phyloP scores from a whole-genome alignment of 352 stramenopile species.

The Pythium folliculosum region DNA sequence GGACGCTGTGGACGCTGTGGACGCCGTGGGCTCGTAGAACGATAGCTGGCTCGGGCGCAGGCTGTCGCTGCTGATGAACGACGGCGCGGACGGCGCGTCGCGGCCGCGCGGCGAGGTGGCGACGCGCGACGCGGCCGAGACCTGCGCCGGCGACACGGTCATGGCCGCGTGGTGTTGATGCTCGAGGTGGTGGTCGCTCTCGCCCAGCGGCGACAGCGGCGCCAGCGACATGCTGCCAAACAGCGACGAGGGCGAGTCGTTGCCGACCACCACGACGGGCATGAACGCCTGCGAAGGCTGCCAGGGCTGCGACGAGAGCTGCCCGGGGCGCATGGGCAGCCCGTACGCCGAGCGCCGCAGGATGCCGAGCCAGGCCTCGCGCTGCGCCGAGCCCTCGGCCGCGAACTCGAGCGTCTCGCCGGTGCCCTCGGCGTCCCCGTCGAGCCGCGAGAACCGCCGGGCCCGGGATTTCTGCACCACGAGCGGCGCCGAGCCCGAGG shows the following conservation, averaged over 20 bases:
- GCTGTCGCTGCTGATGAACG: conserved; percentile 19
- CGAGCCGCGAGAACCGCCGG: conserved; percentile 26
- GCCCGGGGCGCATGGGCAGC: background rate
- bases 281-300: background rate
- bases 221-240: conserved; percentile 15
- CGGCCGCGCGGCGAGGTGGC: conserved; percentile 10
- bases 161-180: background rate
- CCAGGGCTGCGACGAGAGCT: background rate
- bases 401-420: conserved; percentile 42
- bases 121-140: conserved; percentile 5
- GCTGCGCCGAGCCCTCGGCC: conserved; percentile 34
- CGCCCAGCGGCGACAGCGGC: background rate
- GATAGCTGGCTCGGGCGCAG: conserved; percentile 10
- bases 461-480: conserved; percentile 46
- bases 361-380: conserved; percentile 43
- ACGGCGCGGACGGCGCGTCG: conserved; percentile 19
- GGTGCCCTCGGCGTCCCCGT: background rate
- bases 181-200: background rate
- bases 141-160: background rate
- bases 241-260: conserved; percentile 1
- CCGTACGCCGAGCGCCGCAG: conserved; percentile 18
- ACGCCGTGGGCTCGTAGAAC: conserved; percentile 13
- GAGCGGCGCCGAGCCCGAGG: conserved; percentile 24
- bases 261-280: conserved; percentile 9
- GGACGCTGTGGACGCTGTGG: background rate